Base-by-base conservation (phyloP, 768 basidiomycete species). In the Sporobolomyces pararoseus region DNA sequence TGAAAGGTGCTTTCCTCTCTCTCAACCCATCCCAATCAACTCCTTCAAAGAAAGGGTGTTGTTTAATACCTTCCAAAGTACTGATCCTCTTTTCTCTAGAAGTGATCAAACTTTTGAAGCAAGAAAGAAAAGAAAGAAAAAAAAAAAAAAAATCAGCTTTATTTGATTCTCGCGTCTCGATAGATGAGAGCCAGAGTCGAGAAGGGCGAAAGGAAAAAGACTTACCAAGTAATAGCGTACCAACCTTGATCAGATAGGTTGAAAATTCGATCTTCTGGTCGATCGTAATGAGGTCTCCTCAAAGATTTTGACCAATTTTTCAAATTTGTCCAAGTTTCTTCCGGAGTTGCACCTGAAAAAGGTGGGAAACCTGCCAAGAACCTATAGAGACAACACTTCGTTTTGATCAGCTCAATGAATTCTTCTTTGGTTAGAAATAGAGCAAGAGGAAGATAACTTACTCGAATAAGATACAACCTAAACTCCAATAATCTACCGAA, bases 321-420 rank as follows among this genome's bases (percentile, higher is more conserved):
- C 71, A 99, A 81, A 80, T 98, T 98, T 21, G 91, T 91, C 96
- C 96, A 99, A 0, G 96, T 99, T 80, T 99, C 96, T 74, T 99
- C 93, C 0, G 93, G 89, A 0, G 89, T 92, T 47, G 88, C 86
- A 23, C 96, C 96, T 54, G 91, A 96, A 82, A 99, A 99, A 2
- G 96, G 96, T 17, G 96, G 96, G 81, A 96, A 99, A 32, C 96
- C 95, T 1, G 91, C 89, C 21, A 95, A 83, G 79, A 95, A 94
- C 61, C 75, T 76, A 54, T 2, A 7, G 25, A 27, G 7, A 27
- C n/a, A 25, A 12, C 12, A 51, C n/a, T 27, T 25, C 25, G 7
- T 9, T 27, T 9, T 51, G 7, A 29, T 51, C 50, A 51, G 50
- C 50, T 27, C 50, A 12, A 10, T n/a, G 10, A 9, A 9, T 17